phyloP scores from a whole-genome alignment of 2,329 filamentous ascomycete genomes.

The Venturia effusa region DNA sequence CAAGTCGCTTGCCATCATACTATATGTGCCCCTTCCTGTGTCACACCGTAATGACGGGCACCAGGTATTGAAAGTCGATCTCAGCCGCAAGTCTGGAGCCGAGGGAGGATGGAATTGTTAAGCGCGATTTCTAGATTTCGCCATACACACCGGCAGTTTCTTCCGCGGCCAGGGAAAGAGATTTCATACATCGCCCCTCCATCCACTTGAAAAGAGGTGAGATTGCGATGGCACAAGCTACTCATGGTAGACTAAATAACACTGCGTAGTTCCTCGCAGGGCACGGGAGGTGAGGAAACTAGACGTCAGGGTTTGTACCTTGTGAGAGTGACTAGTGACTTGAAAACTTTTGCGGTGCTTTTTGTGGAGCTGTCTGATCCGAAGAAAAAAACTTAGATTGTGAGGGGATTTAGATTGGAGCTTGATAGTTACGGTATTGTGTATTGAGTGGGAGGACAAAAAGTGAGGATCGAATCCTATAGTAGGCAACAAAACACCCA shows the following conservation, averaged over 20 bases:
- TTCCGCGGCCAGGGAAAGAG: not conserved
- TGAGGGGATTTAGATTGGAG: not conserved
- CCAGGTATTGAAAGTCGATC: not conserved
- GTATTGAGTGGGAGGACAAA: not conserved
- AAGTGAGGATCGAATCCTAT: not conserved
- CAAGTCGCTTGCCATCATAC: not conserved
- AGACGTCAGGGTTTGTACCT: not conserved
- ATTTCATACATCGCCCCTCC: not conserved
- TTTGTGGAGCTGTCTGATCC: slow-evolving; percentile 2
- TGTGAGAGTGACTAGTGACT: slow-evolving; percentile 4
- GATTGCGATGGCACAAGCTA: not conserved
- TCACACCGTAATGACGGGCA: not conserved
- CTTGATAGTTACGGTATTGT: not conserved
- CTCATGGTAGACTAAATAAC: not conserved
- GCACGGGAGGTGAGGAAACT: not conserved
- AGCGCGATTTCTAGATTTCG: not conserved
- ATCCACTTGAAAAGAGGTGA: not conserved
- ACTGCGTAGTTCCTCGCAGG: not conserved
- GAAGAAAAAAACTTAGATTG: not conserved
- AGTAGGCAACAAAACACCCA: no score
- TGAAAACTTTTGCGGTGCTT: slow-evolving; percentile 1
- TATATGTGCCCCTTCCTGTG: not conserved
- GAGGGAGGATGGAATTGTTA: not conserved
- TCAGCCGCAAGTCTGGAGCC: not conserved
- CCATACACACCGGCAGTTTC: no score